Percentiles rank a stretch among this genome's conserved stretches.
Evolutionary conservation across 2,329 filamentous ascomycete species (phyloP).

Genomic region (Stagonosporopsis chrysanthemi): DNA sequence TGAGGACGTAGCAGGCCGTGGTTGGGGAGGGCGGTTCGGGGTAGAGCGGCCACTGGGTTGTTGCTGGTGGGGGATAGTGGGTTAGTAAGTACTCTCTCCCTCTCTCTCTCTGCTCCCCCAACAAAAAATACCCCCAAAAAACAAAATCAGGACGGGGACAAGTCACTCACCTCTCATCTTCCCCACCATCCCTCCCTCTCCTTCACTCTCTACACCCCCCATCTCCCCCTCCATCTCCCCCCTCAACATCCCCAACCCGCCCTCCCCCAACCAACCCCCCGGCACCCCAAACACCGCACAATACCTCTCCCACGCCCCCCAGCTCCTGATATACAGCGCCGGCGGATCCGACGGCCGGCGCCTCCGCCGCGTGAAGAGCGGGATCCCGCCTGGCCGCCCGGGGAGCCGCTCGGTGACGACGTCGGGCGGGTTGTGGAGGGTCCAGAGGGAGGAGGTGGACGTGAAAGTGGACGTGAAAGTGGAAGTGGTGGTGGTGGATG

Average conservation of each 20-base stretch:
- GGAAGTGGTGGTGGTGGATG: neutral
- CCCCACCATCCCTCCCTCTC: neutral
- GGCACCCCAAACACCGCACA: conserved; percentile 36
- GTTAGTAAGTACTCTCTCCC: too few relatives aligned
- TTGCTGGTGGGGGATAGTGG: conserved; percentile 23
- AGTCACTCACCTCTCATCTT: too few relatives aligned
- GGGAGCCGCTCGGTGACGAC: conserved; percentile 38
- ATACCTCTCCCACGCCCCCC: conserved; percentile 32
- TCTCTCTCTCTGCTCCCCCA: too few relatives aligned
- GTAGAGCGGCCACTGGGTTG: conserved; percentile 31
- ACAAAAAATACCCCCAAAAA: too few relatives aligned
- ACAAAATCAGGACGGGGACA: too few relatives aligned
- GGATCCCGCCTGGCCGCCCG: neutral
- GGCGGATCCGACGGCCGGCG: conserved; percentile 23
- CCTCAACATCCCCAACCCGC: conserved; percentile 30
- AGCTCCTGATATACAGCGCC: conserved; percentile 31
- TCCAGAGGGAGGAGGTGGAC: conserved; percentile 29
- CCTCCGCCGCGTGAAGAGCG: conserved; percentile 35
- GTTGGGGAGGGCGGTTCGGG: neutral
- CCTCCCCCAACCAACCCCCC: conserved; percentile 31
- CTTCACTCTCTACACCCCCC: conserved; percentile 18
- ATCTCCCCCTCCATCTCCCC: conserved; percentile 11
- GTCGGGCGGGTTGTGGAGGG: conserved; percentile 40
- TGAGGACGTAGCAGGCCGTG: neutral
- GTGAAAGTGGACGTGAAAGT: too few relatives aligned